Base-by-base conservation (phyloP, 2,329 filamentous ascomycete genomes). In the Epichloe coenophiala region DNA sequence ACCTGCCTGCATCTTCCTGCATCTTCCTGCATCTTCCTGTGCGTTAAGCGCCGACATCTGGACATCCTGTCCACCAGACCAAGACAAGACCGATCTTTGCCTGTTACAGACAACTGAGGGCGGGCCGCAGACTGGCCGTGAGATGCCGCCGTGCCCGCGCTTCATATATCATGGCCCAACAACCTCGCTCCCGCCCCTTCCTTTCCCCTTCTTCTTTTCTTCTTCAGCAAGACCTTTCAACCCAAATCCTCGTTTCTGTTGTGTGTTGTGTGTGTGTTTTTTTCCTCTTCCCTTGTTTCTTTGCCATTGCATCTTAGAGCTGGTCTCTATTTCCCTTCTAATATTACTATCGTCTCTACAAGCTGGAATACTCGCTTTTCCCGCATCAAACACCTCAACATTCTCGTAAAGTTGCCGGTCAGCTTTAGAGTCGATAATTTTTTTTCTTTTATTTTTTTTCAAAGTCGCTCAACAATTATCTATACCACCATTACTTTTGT, bases 221-320 rank as follows among this genome's bases (percentile, higher is more conserved):
- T 79, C 80, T 74, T 74, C 74, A 83, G 81, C 82, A 85, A 85
- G 81, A 72, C 71, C 63, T 73, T 68, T 57, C 75, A 75, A 70
- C 63, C 60, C 67, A 63, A 73, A 73, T 74, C 71, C 71, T 73
- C 68, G 67, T 73, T 78, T 75, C 72, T 64, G 60, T 64, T 63
- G 56, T 63, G 63, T 57, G 58, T 57, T 53, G 68, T 64, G 63
- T 63, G 61, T 62, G 65, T 45, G 62, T 31, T 42, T 31, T 67
- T 60, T 58, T 57, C 60, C 61, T 61, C 64, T 59, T 56, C 59
- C 54, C 56, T 63, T 62, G 65, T 67, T 65, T 61, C 65, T 66
- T 65, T 65, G 63, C 59, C 60, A 58, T 65, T 60, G 55, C 47
- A 38, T 45, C 59, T 50, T 67, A 69, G 75, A 77, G 76, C 76